A percentile compares a stretch with the other conserved stretches of the same genome.
Evolutionary conservation across 2,329 filamentous ascomycete species (phyloP).

Genomic region (Ophiocordyceps camponoti-floridani): DNA sequence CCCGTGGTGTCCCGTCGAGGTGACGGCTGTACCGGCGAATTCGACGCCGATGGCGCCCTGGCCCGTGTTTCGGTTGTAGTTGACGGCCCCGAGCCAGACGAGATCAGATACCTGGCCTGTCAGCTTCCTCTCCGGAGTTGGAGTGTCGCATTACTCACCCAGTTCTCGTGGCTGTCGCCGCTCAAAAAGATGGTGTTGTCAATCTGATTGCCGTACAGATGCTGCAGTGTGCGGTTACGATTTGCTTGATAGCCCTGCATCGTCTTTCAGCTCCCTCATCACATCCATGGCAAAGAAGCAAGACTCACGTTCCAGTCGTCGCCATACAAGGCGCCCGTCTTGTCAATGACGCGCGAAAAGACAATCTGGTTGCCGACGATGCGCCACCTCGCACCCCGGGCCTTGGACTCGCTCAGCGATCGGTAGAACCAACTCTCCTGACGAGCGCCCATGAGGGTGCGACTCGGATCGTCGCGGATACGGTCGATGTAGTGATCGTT

Average conservation of each 20-base stretch:
- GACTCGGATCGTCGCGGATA: constrained; percentile 47
- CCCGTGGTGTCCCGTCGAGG: constrained; percentile 38
- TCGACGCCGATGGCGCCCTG: constrained; percentile 41
- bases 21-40: constrained; percentile 50
- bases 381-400: constrained; percentile 52
- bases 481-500: constrained; percentile 43
- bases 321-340: constrained; percentile 12
- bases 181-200: constrained; percentile 56
- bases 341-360: constrained; percentile 34
- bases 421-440: constrained; percentile 64
- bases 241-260: constrained; percentile 45
- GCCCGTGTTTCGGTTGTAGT: constrained; percentile 35
- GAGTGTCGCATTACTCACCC: constrained; percentile 22
- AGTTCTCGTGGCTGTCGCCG: constrained; percentile 51
- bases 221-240: constrained; percentile 50
- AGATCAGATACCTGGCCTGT: constrained; percentile 22
- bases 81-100: constrained; percentile 34
- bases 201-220: constrained; percentile 50
- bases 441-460: constrained; percentile 51
- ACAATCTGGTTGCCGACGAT: constrained; percentile 55
- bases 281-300: not conserved
- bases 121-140: not conserved
- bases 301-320: constrained; percentile 17
- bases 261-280: not conserved
- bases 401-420: constrained; percentile 34